Conservation (phyloP, 495 filamentous ascomycete species). For the Podospora comata region DNA sequence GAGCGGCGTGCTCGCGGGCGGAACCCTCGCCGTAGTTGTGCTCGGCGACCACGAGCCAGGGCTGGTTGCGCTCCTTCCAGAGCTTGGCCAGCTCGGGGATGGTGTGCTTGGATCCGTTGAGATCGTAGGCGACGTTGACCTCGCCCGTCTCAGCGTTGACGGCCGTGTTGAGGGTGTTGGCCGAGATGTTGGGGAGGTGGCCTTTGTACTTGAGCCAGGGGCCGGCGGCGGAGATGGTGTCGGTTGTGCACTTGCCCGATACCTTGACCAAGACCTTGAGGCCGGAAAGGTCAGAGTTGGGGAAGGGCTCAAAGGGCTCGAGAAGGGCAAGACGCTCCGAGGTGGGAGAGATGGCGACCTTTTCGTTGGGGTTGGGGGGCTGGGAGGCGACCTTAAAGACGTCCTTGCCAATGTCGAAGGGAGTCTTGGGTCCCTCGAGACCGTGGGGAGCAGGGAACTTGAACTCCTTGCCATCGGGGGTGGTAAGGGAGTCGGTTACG, state of each 20-base stretch:
- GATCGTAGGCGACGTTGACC: constrained; percentile 85
- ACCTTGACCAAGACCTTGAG: constrained; percentile 89
- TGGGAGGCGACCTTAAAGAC: constrained; percentile 69
- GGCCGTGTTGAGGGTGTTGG: constrained; percentile 93
- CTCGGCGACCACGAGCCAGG: constrained; percentile 94
- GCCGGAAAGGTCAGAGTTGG: constrained; percentile 64
- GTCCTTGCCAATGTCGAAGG: constrained; percentile 78
- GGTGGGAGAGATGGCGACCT: constrained; percentile 74
- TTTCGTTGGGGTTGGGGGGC: constrained; percentile 59
- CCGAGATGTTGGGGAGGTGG: constrained; percentile 93
- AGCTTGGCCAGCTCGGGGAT: constrained; percentile 83
- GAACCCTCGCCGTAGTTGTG: constrained; percentile 97
- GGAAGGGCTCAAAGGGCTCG: constrained; percentile 88
- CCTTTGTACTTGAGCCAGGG: constrained; percentile 99
- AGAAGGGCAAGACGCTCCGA: constrained; percentile 86
- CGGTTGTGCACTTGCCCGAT: constrained; percentile 94
- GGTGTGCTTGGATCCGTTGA: constrained; percentile 59
- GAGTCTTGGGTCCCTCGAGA: constrained; percentile 67
- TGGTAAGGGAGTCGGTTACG: constrained; percentile 77
- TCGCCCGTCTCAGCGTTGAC: constrained; percentile 88
- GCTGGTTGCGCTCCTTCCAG: constrained; percentile 68
- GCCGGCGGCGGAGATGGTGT: constrained; percentile 95
- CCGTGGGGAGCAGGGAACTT: constrained; percentile 80
- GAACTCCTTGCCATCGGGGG: constrained; percentile 79
- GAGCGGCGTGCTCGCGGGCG: constrained; percentile 92